Evolutionary conservation across 495 filamentous ascomycete species (phyloP).

Genomic region (Pseudomonodictys pantanalensis): DNA sequence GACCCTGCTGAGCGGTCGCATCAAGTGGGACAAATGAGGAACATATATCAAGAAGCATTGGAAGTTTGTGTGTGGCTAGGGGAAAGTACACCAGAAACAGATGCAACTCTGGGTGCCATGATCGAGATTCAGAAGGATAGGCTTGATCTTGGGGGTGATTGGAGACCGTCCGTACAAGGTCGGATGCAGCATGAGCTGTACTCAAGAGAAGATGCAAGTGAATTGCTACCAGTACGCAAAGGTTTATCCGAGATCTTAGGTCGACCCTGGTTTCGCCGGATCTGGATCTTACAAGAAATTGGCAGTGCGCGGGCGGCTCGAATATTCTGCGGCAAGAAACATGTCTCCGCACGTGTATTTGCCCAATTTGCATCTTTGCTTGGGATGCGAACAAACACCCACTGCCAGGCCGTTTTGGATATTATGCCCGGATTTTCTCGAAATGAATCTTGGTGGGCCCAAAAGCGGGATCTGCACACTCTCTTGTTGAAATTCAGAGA

Average conservation of each 20-base stretch:
- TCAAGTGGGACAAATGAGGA: constrained; percentile 42
- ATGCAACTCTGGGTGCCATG: constrained; percentile 5
- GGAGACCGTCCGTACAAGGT: neutral
- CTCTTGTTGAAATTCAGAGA: constrained; percentile 35
- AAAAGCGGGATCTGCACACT: constrained; percentile 32
- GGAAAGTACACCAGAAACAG: constrained; percentile 10
- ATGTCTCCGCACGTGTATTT: constrained; percentile 35
- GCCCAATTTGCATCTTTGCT: constrained; percentile 33
- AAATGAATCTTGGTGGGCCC: constrained; percentile 36
- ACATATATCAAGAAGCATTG: constrained; percentile 38
- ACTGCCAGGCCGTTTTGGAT: constrained; percentile 41
- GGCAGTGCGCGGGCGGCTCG: constrained; percentile 32
- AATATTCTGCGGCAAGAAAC: constrained; percentile 36
- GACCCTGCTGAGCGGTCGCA: constrained; percentile 34
- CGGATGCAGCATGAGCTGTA: neutral
- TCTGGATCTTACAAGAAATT: constrained; percentile 42
- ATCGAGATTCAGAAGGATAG: constrained; percentile 2
- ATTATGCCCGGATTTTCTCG: constrained; percentile 39
- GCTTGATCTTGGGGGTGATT: neutral
- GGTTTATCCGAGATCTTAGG: constrained; percentile 25
- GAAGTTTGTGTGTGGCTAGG: constrained; percentile 42
- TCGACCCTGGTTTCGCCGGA: constrained; percentile 35
- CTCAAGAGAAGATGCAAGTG: neutral
- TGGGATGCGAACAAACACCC: neutral
- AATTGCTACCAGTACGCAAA: neutral